Evolutionary conservation across 1,139 yeast species (phyloP).

Genomic region (Blastobotrys capitulatus): DNA sequence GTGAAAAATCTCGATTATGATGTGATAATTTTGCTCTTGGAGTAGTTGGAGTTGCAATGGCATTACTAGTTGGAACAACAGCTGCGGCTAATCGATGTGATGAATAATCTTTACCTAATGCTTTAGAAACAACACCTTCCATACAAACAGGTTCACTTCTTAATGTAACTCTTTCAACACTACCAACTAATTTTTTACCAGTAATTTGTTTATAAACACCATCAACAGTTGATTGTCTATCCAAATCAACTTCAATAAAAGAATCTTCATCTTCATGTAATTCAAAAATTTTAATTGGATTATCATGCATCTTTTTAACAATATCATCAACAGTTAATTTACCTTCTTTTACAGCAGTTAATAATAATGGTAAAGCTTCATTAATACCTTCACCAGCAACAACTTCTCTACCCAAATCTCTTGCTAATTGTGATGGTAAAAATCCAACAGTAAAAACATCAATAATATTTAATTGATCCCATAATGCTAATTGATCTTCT

Average conservation of each 20-base stretch:
- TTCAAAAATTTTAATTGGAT: slow-evolving; percentile 77
- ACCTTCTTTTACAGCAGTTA: slow-evolving; percentile 73
- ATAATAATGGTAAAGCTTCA: slow-evolving; percentile 76
- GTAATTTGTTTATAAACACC: slow-evolving; percentile 45
- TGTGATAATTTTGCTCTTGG: slow-evolving; percentile 4
- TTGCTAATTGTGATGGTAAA: slow-evolving; percentile 68
- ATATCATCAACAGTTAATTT: slow-evolving; percentile 70
- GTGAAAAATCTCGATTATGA: slow-evolving; percentile 5
- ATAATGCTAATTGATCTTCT: slow-evolving; percentile 75
- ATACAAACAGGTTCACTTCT: slow-evolving; percentile 75
- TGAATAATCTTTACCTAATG: slow-evolving; percentile 48
- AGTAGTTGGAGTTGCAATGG: slow-evolving; percentile 12
- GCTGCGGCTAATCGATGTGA: slow-evolving; percentile 19
- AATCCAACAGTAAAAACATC: slow-evolving; percentile 89
- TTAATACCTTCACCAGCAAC: slow-evolving; percentile 71
- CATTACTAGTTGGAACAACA: background rate
- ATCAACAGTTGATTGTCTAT: slow-evolving; percentile 42
- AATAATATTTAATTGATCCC: slow-evolving; percentile 66
- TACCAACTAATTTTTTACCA: slow-evolving; percentile 54
- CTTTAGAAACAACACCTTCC: slow-evolving; percentile 58
- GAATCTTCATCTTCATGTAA: slow-evolving; percentile 74
- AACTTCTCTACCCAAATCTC: slow-evolving; percentile 53
- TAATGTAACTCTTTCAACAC: slow-evolving; percentile 81
- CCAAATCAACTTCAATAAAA: slow-evolving; percentile 75
- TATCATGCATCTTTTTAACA: slow-evolving; percentile 66